Evolutionary conservation across 2,329 filamentous ascomycete species (phyloP), one percentile per base, ranked within the genome.

Genomic region (Fusarium phyllophilum): DNA sequence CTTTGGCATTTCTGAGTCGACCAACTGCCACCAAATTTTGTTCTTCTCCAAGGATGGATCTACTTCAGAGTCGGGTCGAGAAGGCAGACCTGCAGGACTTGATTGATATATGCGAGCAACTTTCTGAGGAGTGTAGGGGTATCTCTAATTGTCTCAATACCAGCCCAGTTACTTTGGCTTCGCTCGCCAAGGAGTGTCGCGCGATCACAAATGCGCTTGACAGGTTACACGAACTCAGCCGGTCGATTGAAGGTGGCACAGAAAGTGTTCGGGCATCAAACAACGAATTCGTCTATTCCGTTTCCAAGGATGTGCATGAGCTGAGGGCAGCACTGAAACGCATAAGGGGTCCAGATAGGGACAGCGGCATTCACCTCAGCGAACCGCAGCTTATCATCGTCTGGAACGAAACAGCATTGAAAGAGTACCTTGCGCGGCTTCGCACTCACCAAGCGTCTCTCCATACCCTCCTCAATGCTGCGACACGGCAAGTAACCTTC

Each of bases 381-480:
- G 77, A 78, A 42, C 77, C 77, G 20, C 76, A 76, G 39, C 77
- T 78, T 54, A 72, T 78, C 45, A 78, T 78, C 51, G 73, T 78
- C 26, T 78, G 77, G 77, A 78, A 78, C 52, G 77, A 78, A 64
- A 69, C 67, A 31, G 46, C 62, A 26, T 68, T 78, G 56, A 78
- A 78, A 51, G 65, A 66, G 33, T 76, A 60, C 12, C 67, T 78
- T 29, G 62, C 66, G 10, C 70, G 76, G 46, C 59, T 78, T 42
- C 77, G 75, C 45, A 78, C 73, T 45, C 77, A 78, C 10, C 77
- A 78, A 58, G 77, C 77, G 22, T 78, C 77, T 46, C 66, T 78
- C 13, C 77, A 78, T 46, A 78, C 73, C 41, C 70, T 78, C 26
- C 73, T 78, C 36, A 78, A 78, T 34, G 74, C 77, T 38, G 73